phyloP scores from a whole-genome alignment of 192 early-diverging fungal species.

The Entomortierella beljakovae region DNA sequence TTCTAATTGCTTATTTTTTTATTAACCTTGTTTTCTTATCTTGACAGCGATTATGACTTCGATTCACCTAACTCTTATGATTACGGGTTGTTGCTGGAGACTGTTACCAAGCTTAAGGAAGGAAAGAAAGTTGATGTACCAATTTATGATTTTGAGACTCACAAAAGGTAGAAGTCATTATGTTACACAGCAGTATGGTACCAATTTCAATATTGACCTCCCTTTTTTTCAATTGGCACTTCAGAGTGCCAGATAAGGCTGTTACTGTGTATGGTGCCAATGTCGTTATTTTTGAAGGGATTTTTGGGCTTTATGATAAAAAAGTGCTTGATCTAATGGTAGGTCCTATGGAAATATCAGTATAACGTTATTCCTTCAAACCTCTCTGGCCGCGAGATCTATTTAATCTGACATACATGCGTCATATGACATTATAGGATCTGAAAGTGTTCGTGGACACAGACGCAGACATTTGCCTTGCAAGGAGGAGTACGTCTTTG shows the following conservation, averaged over 20 bases:
- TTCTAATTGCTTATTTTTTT: neutral
- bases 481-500: slow-evolving; percentile 74
- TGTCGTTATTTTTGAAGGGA: slow-evolving; percentile 97
- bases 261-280: slow-evolving; percentile 92
- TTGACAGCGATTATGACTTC: slow-evolving; percentile 85
- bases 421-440: slow-evolving; percentile 7
- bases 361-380: neutral
- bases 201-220: too few relatives aligned
- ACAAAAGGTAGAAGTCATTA: slow-evolving; percentile 68
- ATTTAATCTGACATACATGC: neutral
- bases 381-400: neutral
- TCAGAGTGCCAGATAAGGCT: slow-evolving; percentile 64
- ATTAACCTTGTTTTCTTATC: neutral
- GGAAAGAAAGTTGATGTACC: slow-evolving; percentile 86
- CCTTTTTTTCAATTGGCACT: neutral
- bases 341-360: neutral
- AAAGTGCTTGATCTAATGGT: slow-evolving; percentile 86
- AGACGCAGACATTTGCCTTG: slow-evolving; percentile 92
- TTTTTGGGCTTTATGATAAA: slow-evolving; percentile 94
- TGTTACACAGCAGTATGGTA: too few relatives aligned
- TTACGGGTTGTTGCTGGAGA: slow-evolving; percentile 77
- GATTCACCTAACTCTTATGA: slow-evolving; percentile 95
- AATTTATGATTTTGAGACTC: slow-evolving; percentile 91
- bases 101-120: slow-evolving; percentile 80
- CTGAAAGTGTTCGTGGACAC: slow-evolving; percentile 93